phyloP scores from a whole-genome alignment of 2,329 filamentous ascomycete genomes.

The Epichloe gansuensis region DNA sequence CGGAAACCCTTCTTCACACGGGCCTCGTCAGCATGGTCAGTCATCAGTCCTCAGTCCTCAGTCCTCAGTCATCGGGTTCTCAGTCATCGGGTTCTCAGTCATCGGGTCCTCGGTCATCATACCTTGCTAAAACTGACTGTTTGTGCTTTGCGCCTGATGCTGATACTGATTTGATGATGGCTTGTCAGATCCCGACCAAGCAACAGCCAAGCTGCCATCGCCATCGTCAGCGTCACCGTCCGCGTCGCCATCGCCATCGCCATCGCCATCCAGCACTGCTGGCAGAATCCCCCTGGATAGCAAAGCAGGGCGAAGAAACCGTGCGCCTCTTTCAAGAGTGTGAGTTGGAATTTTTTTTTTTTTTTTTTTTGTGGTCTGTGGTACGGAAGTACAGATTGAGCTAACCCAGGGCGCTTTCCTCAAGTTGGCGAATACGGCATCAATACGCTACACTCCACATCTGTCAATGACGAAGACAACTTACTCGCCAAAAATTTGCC shows the following conservation, averaged over 20 bases:
- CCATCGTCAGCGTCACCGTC: too few relatives aligned
- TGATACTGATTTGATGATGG: not conserved
- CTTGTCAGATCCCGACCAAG: not conserved
- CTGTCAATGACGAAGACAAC: slow-evolving; percentile 2
- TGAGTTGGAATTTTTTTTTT: not conserved
- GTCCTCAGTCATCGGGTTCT: too few relatives aligned
- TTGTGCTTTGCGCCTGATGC: not conserved
- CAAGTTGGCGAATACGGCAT: not conserved
- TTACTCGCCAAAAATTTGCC: not conserved
- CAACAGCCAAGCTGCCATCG: not conserved
- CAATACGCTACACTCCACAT: not conserved
- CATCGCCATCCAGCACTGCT: not conserved
- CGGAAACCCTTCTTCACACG: not conserved
- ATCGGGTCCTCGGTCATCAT: too few relatives aligned
- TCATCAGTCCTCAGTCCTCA: too few relatives aligned
- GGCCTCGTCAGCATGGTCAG: not conserved
- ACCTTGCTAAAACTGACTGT: too few relatives aligned
- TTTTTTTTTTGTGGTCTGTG: not conserved
- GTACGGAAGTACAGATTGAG: not conserved
- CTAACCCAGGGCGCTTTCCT: not conserved
- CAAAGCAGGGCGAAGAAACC: not conserved
- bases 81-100: too few relatives aligned
- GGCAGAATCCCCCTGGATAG: not conserved
- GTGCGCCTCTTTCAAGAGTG: not conserved
- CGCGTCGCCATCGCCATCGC: too few relatives aligned